Evolutionary conservation across 106 monocot species (phyloP).

Genomic region (Allium sativum): DNA sequence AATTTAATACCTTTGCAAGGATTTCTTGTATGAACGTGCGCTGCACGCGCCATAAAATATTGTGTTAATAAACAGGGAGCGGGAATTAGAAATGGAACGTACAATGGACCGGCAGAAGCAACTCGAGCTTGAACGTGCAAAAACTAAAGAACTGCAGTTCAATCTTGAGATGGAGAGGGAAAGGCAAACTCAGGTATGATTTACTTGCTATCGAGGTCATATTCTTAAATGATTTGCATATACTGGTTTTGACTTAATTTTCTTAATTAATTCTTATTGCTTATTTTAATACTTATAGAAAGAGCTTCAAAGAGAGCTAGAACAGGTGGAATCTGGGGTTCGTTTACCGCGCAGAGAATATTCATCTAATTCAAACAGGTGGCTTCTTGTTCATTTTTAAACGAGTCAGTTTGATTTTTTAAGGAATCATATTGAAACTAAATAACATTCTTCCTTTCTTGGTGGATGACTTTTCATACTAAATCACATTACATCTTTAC

Average conservation of each 20-base stretch:
- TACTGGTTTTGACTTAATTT: too few relatives aligned
- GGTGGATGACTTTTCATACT: too few relatives aligned
- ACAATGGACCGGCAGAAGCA: constrained; percentile 66
- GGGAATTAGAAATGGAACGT: constrained; percentile 51
- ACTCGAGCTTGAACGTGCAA: constrained; percentile 78
- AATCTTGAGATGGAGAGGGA: constrained; percentile 92
- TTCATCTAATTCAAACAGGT: constrained; percentile 61
- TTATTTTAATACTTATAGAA: constrained; percentile 23
- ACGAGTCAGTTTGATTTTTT: too few relatives aligned
- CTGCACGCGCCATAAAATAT: too few relatives aligned
- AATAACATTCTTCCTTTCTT: too few relatives aligned
- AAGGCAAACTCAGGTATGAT: constrained; percentile 68
- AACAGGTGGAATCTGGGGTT: constrained; percentile 73
- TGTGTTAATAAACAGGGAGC: constrained; percentile 43
- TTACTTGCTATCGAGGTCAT: too few relatives aligned
- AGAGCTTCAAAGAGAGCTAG: constrained; percentile 78
- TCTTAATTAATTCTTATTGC: too few relatives aligned
- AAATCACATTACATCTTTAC: too few relatives aligned
- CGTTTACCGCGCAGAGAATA: constrained; percentile 61
- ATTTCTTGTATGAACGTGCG: too few relatives aligned
- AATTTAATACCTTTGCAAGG: too few relatives aligned
- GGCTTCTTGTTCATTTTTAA: not conserved
- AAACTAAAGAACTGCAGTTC: constrained; percentile 74
- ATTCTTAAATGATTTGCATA: too few relatives aligned
- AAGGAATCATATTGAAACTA: too few relatives aligned